Conservation (phyloP, 768 basidiomycete genomes). For the Favolaschia claudopus region DNA sequence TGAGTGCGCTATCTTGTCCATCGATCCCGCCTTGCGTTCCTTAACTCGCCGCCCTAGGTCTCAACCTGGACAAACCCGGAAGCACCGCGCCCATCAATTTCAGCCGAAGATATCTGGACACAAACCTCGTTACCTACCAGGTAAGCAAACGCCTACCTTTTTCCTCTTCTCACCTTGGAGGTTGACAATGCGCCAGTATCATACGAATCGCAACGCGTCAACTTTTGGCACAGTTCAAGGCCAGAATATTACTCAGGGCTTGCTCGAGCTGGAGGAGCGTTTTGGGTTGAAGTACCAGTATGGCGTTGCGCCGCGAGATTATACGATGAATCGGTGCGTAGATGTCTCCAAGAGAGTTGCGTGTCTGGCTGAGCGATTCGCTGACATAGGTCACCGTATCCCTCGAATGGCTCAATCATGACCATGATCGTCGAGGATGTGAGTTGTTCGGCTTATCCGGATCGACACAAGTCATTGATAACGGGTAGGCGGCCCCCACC, state of each 20-base stretch:
- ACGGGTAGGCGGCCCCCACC: conserved; percentile 43
- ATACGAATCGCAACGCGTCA: conserved; percentile 57
- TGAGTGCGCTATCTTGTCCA: conserved; percentile 54
- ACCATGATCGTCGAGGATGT: conserved; percentile 51
- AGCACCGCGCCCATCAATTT: conserved; percentile 62
- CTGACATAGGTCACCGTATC: conserved; percentile 46
- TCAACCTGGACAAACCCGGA: conserved; percentile 10
- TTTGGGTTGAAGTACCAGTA: conserved; percentile 60
- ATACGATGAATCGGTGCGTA: conserved; percentile 56
- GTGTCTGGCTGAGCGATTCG: not conserved
- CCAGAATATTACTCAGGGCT: conserved; percentile 47
- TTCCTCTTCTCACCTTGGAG: not conserved
- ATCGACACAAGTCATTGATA: not conserved
- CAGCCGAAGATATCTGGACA: conserved; percentile 78
- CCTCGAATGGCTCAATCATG: conserved; percentile 53
- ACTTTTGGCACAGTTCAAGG: conserved; percentile 71
- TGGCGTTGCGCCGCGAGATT: conserved; percentile 64
- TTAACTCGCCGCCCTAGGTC: not conserved
- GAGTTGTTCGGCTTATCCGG: conserved; percentile 10
- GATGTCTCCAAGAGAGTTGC: not conserved
- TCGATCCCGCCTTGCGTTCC: not conserved
- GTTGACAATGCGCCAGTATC: conserved; percentile 57
- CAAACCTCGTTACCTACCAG: conserved; percentile 79
- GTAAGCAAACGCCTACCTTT: conserved; percentile 38
- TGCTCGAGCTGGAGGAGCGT: conserved; percentile 45